Percentiles rank a stretch among this genome's conserved stretches.
phyloP scores from a whole-genome alignment of 495 filamentous ascomycete genomes.

The Hypomontagnella submonticulosa region DNA sequence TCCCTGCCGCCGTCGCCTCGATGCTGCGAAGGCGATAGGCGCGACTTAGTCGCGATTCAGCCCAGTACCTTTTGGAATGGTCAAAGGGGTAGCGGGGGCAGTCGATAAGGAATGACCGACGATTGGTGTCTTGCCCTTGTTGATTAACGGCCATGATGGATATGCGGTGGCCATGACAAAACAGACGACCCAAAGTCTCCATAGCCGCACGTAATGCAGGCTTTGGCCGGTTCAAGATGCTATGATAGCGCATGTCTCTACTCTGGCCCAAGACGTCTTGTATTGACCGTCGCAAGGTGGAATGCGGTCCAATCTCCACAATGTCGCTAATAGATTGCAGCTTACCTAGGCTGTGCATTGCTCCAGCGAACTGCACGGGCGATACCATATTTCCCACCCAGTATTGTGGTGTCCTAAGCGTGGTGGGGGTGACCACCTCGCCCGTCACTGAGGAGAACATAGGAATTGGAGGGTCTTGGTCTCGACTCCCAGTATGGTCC shows the following conservation, averaged over 20 bases:
- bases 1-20: constrained; percentile 27
- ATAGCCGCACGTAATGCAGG: too few relatives aligned
- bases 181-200: constrained; percentile 18
- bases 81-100: constrained; percentile 45
- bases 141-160: constrained; percentile 39
- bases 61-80: constrained; percentile 47
- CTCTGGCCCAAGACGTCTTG: too few relatives aligned
- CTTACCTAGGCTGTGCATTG: constrained; percentile 44
- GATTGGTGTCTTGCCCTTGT: constrained; percentile 17
- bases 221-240: too few relatives aligned
- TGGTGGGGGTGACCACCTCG: constrained; percentile 30
- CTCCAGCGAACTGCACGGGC: constrained; percentile 57
- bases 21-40: constrained; percentile 43
- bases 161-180: constrained; percentile 35
- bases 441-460: constrained; percentile 45
- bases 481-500: constrained; percentile 13
- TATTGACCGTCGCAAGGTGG: too few relatives aligned
- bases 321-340: constrained; percentile 3
- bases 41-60: constrained; percentile 47
- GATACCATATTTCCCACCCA: constrained; percentile 60
- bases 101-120: constrained; percentile 34
- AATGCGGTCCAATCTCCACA: too few relatives aligned
- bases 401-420: constrained; percentile 44
- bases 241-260: too few relatives aligned
- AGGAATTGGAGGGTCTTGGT: constrained; percentile 31